Conservation (phyloP, 208 protist species). For the Trypanosoma melophagium region DNA sequence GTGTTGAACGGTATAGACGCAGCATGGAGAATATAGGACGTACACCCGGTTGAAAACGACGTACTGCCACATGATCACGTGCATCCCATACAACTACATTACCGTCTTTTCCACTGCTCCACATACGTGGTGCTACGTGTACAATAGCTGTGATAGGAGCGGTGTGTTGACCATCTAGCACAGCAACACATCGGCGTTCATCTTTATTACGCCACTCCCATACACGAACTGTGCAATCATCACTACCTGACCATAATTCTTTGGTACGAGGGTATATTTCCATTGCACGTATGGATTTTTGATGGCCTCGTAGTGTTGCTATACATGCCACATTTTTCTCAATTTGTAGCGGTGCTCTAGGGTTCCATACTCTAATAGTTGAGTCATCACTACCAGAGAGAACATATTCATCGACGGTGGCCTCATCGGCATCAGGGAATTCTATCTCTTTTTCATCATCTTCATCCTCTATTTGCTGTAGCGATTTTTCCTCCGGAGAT, state of each 20-base stretch:
- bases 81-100: conserved; percentile 39
- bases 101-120: conserved; percentile 71
- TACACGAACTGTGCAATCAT: conserved; percentile 57
- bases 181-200: conserved; percentile 25
- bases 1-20: conserved; percentile 16
- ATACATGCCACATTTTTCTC: conserved; percentile 44
- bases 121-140: conserved; percentile 58
- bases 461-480: not conserved
- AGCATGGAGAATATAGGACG: conserved; percentile 21
- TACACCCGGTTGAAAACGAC: conserved; percentile 9
- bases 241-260: conserved; percentile 67
- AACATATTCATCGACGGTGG: conserved; percentile 27
- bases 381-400: conserved; percentile 65
- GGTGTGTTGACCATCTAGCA: conserved; percentile 40
- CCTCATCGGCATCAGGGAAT: not conserved
- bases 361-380: conserved; percentile 60
- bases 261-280: conserved; percentile 38
- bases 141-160: conserved; percentile 51
- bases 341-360: conserved; percentile 26
- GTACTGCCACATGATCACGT: not conserved
- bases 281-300: conserved; percentile 35
- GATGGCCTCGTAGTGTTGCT: conserved; percentile 42
- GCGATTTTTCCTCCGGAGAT: not conserved
- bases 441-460: conserved; percentile 4
- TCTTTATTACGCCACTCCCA: conserved; percentile 37